phyloP scores from a whole-genome alignment of 176 grass and related monocot species.

The Luzula sylvatica region DNA sequence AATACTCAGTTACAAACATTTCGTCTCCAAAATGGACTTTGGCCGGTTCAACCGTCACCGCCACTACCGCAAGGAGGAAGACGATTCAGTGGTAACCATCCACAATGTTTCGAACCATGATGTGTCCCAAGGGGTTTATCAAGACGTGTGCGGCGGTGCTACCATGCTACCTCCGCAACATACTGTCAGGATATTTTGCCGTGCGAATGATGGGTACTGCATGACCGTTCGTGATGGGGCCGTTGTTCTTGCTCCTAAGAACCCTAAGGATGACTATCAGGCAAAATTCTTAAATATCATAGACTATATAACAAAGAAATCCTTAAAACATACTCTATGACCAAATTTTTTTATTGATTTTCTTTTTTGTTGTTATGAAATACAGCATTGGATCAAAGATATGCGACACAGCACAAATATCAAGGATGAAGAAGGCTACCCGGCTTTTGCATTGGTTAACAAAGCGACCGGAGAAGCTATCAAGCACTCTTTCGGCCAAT shows the following conservation, averaged over 20 bases:
- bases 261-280: slow-evolving; percentile 70
- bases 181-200: slow-evolving; percentile 61
- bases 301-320: background rate
- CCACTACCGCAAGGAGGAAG: background rate
- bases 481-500: slow-evolving; percentile 71
- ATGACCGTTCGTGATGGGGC: slow-evolving; percentile 33
- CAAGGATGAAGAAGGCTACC: slow-evolving; percentile 85
- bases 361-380: background rate
- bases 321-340: background rate
- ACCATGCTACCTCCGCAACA: slow-evolving; percentile 38
- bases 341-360: background rate
- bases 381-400: slow-evolving; percentile 84
- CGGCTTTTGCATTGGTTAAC: slow-evolving; percentile 72
- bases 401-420: slow-evolving; percentile 64
- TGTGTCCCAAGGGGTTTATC: slow-evolving; percentile 45
- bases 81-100: background rate
- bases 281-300: slow-evolving; percentile 9
- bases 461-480: slow-evolving; percentile 69
- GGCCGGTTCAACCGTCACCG: background rate
- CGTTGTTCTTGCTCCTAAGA: slow-evolving; percentile 45
- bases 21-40: slow-evolving; percentile 1
- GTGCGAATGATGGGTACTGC: slow-evolving; percentile 49
- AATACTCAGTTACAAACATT: background rate
- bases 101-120: slow-evolving; percentile 2
- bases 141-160: slow-evolving; percentile 27